phyloP scores from a whole-genome alignment of 2,329 filamentous ascomycete genomes.

The Calonectria fujianensis region DNA sequence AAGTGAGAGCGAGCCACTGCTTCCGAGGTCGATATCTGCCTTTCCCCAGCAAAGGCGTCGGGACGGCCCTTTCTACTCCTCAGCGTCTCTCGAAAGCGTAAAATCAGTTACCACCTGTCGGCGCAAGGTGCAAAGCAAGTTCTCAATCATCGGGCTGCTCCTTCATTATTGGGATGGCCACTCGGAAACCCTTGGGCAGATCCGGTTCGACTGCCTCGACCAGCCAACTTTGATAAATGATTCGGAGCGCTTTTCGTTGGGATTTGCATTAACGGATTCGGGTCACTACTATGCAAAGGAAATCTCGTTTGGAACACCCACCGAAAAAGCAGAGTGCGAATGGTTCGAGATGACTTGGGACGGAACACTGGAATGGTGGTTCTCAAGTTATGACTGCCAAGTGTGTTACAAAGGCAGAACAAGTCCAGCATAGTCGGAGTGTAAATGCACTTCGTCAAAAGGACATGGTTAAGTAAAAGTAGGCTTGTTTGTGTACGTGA shows the following conservation, averaged over 20 bases:
- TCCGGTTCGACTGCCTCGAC: conserved; percentile 15
- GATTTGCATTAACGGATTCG: conserved; percentile 14
- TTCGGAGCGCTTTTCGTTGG: background rate
- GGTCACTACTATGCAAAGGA: background rate
- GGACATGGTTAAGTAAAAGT: too few relatives aligned
- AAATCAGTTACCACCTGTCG: background rate
- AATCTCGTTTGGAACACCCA: background rate
- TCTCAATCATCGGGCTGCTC: background rate
- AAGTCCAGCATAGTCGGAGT: background rate
- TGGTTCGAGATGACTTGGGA: conserved; percentile 14
- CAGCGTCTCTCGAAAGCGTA: background rate
- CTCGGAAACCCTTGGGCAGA: background rate
- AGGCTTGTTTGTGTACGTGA: too few relatives aligned
- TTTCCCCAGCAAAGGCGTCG: background rate
- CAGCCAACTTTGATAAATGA: background rate
- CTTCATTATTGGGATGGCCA: conserved; percentile 11
- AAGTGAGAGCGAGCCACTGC: background rate
- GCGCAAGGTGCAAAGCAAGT: background rate
- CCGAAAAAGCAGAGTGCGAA: background rate
- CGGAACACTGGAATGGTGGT: conserved; percentile 14
- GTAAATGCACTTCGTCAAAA: background rate
- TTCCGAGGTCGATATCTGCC: background rate
- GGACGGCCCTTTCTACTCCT: conserved; percentile 8
- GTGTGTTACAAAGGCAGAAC: background rate
- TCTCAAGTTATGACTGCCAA: background rate